Evolutionary conservation across 768 basidiomycete species (phyloP).

Genomic region (Pleurotus sapidus): DNA sequence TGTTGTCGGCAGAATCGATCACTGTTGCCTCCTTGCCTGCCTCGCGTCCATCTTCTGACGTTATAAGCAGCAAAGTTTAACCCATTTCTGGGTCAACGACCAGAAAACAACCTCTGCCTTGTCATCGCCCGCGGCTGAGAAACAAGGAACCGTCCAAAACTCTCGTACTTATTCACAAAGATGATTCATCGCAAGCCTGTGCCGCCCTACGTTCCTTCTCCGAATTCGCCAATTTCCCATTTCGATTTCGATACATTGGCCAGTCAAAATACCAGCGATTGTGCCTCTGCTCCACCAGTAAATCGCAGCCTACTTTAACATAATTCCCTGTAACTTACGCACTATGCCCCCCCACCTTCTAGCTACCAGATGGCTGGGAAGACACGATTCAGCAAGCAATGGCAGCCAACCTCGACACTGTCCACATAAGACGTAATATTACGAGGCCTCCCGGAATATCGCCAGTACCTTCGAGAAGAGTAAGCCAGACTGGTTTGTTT

Average conservation of each 20-base stretch:
- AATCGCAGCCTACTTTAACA: neutral
- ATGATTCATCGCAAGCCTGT: conserved; percentile 74
- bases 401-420: neutral
- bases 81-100: neutral
- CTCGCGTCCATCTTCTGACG: neutral
- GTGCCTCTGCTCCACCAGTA: conserved; percentile 7
- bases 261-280: neutral
- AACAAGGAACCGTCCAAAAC: conserved; percentile 8
- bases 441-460: conserved; percentile 5
- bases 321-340: neutral
- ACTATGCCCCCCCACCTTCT: neutral
- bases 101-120: conserved; percentile 4
- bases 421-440: neutral
- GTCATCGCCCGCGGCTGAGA: too few species aligned
- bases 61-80: neutral
- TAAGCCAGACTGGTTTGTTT: neutral
- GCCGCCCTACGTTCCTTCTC: conserved; percentile 64
- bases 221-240: conserved; percentile 42
- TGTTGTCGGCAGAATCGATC: conserved; percentile 6
- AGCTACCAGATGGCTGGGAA: conserved; percentile 35
- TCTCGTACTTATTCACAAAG: neutral
- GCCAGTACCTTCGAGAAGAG: neutral
- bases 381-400: conserved; percentile 22
- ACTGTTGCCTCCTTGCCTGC: conserved; percentile 1
- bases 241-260: neutral